phyloP scores from a whole-genome alignment of 2,329 filamentous ascomycete genomes.

The Ceratocystis variospora region DNA sequence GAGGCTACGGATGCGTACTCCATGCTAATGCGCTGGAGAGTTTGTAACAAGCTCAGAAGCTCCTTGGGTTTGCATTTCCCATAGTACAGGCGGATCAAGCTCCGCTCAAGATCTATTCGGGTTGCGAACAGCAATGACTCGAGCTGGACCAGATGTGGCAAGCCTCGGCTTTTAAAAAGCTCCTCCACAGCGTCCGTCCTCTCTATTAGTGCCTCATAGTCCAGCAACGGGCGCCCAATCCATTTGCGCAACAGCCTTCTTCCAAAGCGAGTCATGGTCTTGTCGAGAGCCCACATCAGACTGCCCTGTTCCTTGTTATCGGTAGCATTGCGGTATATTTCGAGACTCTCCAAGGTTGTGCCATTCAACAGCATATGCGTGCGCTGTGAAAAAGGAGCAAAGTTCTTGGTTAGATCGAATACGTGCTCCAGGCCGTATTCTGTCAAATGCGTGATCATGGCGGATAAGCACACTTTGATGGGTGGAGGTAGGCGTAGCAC shows the following conservation, averaged over 20 bases:
- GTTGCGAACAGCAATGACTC: constrained; percentile 56
- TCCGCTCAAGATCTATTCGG: constrained; percentile 72
- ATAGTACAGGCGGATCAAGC: constrained; percentile 90
- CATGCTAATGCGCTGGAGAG: constrained; percentile 64
- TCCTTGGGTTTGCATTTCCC: constrained; percentile 87
- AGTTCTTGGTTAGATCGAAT: constrained; percentile 92
- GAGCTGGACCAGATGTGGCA: constrained; percentile 56
- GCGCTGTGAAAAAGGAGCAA: constrained; percentile 83
- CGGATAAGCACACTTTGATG: constrained; percentile 82
- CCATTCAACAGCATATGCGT: constrained; percentile 95
- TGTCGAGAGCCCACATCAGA: constrained; percentile 88
- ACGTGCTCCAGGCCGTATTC: constrained; percentile 93
- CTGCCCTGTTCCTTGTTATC: constrained; percentile 76
- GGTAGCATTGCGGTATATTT: constrained; percentile 91
- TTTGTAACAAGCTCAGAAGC: constrained; percentile 70
- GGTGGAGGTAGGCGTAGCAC: constrained; percentile 73
- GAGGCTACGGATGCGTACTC: constrained; percentile 58
- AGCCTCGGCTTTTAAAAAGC: constrained; percentile 54
- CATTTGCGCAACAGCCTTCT: constrained; percentile 81
- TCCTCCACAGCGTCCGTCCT: constrained; percentile 78
- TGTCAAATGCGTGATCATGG: constrained; percentile 86
- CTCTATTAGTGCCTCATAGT: constrained; percentile 59
- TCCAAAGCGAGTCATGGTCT: constrained; percentile 80
- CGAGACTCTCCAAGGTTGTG: constrained; percentile 82
- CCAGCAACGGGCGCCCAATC: constrained; percentile 80